Evolutionary conservation across 2,329 filamentous ascomycete species (phyloP).

Genomic region (Aspergillus floridensis): DNA sequence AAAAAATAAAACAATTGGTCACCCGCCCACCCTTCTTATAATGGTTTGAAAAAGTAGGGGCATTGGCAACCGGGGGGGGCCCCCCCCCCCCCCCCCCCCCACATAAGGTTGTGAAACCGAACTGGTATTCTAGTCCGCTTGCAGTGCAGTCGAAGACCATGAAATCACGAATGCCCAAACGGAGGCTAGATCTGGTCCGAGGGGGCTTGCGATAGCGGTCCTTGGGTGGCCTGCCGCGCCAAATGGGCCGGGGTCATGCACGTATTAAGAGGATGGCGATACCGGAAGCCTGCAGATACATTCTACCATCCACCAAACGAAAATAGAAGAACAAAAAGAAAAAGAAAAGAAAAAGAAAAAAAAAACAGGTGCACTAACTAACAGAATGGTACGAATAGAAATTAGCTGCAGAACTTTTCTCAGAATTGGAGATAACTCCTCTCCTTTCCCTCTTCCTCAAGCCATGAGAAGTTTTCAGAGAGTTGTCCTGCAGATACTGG

Average conservation of each 20-base stretch:
- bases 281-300: constrained; percentile 29
- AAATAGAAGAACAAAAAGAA: too few relatives aligned
- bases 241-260: constrained; percentile 12
- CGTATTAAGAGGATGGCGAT: background rate
- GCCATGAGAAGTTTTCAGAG: constrained; percentile 12
- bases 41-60: too few relatives aligned
- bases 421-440: background rate
- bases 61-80: too few relatives aligned
- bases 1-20: too few relatives aligned
- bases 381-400: constrained; percentile 7
- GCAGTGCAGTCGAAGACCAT: constrained; percentile 30
- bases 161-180: constrained; percentile 21
- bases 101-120: constrained; percentile 30
- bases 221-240: constrained; percentile 16
- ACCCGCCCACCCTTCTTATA: too few relatives aligned
- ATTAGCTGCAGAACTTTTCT: constrained; percentile 14
- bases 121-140: constrained; percentile 19
- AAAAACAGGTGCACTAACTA: background rate
- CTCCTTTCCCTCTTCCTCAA: constrained; percentile 6
- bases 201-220: constrained; percentile 18
- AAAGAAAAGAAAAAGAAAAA: background rate
- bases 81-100: too few relatives aligned
- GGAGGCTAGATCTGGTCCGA: constrained; percentile 32
- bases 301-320: background rate
- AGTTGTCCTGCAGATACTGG: constrained; percentile 21